A percentile compares a stretch with the other conserved stretches of the same genome.
Conservation (phyloP, 352 stramenopile genomes). For the Pythium sp. region DNA sequence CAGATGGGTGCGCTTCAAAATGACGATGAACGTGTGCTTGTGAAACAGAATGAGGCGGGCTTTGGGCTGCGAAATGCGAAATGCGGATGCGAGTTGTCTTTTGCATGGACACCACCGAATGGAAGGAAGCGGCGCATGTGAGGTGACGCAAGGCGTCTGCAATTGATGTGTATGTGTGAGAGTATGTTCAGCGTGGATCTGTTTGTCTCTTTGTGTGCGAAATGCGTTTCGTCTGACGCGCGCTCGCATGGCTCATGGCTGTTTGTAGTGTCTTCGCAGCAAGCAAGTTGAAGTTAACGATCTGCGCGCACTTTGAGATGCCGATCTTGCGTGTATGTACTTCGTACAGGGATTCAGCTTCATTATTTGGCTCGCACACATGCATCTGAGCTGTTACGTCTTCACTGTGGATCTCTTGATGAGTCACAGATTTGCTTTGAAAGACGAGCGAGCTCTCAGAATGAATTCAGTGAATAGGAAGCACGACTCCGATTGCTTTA, state of each 20-base stretch:
- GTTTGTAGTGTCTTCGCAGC: not conserved
- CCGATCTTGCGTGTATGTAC: not conserved
- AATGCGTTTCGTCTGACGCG: not conserved
- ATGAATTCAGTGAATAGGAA: no score
- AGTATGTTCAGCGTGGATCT: not conserved
- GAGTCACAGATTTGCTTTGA: no score
- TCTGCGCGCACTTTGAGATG: not conserved
- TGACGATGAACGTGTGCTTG: not conserved
- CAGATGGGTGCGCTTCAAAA: not conserved
- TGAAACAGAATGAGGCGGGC: not conserved
- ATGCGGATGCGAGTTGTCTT: not conserved
- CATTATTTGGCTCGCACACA: not conserved
- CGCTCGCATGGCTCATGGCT: not conserved
- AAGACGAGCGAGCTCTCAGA: no score
- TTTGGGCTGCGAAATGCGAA: not conserved
- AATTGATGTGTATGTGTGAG: not conserved
- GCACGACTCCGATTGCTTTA: no score
- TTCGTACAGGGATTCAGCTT: not conserved
- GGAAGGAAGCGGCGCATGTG: not conserved
- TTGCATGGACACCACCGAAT: not conserved
- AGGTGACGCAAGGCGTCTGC: not conserved
- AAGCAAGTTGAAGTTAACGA: not conserved
- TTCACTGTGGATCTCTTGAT: no score
- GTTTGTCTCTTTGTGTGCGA: not conserved
- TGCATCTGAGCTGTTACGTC: not conserved